phyloP scores from a whole-genome alignment of 768 basidiomycete species.

The Epithele typhae region DNA sequence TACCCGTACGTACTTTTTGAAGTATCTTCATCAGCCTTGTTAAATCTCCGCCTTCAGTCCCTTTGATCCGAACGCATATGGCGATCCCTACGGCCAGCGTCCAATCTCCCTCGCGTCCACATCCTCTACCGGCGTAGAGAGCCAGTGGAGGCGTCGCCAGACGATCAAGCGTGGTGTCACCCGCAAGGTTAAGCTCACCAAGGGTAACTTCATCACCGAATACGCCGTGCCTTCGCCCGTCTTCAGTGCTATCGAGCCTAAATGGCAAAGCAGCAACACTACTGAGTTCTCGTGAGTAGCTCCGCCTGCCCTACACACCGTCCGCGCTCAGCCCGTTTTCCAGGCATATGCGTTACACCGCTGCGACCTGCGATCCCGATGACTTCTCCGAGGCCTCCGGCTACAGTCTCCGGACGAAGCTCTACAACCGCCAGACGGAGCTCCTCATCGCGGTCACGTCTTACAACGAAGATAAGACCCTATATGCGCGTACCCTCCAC shows the following conservation, averaged over 20 bases:
- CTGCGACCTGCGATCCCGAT: slow-evolving; percentile 88
- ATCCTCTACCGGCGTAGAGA: slow-evolving; percentile 32
- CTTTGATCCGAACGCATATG: slow-evolving; percentile 56
- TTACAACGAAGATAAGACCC: slow-evolving; percentile 89
- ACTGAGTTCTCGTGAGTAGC: slow-evolving; percentile 86
- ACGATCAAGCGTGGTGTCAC: slow-evolving; percentile 91
- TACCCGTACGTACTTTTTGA: slow-evolving; percentile 74
- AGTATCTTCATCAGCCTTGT: too few relatives aligned
- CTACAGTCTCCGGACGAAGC: slow-evolving; percentile 78
- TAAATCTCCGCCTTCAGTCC: slow-evolving; percentile 10
- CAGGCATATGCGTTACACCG: slow-evolving; percentile 92
- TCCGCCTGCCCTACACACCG: background rate
- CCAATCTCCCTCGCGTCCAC: slow-evolving; percentile 37
- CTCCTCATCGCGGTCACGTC: slow-evolving; percentile 92
- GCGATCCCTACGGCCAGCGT: slow-evolving; percentile 58
- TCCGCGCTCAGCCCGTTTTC: slow-evolving; percentile 1
- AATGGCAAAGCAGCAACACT: slow-evolving; percentile 65
- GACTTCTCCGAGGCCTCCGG: slow-evolving; percentile 78
- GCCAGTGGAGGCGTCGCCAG: slow-evolving; percentile 67
- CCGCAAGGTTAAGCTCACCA: slow-evolving; percentile 89
- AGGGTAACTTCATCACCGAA: slow-evolving; percentile 90
- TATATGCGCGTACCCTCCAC: slow-evolving; percentile 90
- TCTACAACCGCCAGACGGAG: slow-evolving; percentile 89
- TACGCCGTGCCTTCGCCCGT: slow-evolving; percentile 86
- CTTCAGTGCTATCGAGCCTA: slow-evolving; percentile 74